Evolutionary conservation across 2,329 filamentous ascomycete species (phyloP), one percentile per base, ranked within the genome.

Genomic region (Exophiala mesophila): DNA sequence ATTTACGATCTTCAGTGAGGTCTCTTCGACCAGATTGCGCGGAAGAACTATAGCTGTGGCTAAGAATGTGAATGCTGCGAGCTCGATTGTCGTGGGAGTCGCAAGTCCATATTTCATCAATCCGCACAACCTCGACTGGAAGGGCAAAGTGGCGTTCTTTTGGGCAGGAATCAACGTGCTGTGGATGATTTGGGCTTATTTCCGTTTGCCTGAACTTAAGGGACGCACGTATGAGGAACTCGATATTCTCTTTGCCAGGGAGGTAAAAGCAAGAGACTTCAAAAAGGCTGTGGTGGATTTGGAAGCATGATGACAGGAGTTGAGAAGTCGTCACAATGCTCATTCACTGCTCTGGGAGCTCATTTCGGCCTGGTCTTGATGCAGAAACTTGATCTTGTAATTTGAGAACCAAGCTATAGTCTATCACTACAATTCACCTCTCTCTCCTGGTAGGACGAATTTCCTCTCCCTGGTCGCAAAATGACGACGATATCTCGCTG

Each of bases 1-100:
- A 4, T 78, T 76, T 56, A 66, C 68, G 1, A 58, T 78, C 18
- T 61, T 76, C 12, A 68, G 73, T 0, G 75, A 78, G 49, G 64
- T 73, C 3, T 73, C 72, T 0, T 74, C 73, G 0, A 71, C 71
- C 1, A 66, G 74, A 6, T 68, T 78, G 20, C 72, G 74, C 40
- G 64, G 69, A 12, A 71, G 76, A 61, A 74, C 73, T 1, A 70
- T 77, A 10, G 72, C 71, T 5, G 59, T 78, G n/a, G 73, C 72
- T 0, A 67, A 73, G 12, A 68, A 63, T 31, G 55, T 66, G 9
- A 78, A 76, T 57, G 73, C 78, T 46, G 57, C 74, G 3, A 55
- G 60, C 9, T 66, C 67, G 31, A 72, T 78, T 21, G 50, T 68
- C n/a, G 68, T 65, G 43, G 74, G 67, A 13, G 54, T 60, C 1